These are phyloP conservation scores for Dissophora globulifera DNA, from an alignment of 192 early-diverging fungal genomes.

Conservation along the genomic window DNA sequence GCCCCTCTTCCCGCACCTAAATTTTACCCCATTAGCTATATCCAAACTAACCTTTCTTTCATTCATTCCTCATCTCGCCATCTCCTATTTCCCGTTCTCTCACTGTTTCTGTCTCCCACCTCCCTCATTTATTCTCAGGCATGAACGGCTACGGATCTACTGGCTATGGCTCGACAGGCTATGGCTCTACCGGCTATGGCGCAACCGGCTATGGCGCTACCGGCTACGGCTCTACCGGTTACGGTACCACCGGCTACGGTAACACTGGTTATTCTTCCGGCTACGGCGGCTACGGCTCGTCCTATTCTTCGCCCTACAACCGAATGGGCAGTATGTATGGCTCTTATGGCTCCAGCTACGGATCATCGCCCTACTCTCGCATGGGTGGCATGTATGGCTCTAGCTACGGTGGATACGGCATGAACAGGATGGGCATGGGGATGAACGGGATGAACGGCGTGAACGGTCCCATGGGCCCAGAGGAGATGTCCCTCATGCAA, in stretches of 20 bases:
- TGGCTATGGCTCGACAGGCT: conserved; percentile 50
- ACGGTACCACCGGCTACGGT: conserved; percentile 52
- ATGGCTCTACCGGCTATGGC: conserved; percentile 49
- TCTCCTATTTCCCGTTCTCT: too few species aligned
- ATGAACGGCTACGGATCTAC: conserved; percentile 41
- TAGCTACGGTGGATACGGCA: conserved; percentile 50
- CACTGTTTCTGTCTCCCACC: neutral
- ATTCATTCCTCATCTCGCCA: neutral
- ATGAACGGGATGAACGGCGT: conserved; percentile 59
- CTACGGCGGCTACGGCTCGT: too few species aligned
- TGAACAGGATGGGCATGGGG: conserved; percentile 53
- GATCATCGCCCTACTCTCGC: conserved; percentile 50
- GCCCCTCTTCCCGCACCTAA: too few species aligned
- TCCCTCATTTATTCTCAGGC: conserved; percentile 15
- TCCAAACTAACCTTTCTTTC: too few species aligned
- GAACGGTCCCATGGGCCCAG: conserved; percentile 68
- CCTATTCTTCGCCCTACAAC: conserved; percentile 55
- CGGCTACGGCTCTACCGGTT: conserved; percentile 52
- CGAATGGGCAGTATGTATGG: conserved; percentile 52
- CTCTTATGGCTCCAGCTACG: conserved; percentile 49
- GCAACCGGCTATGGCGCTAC: conserved; percentile 48
- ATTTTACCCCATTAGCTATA: too few species aligned
- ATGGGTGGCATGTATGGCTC: conserved; percentile 57
- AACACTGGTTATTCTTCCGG: conserved; percentile 55
- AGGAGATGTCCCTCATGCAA: conserved; percentile 79